Base-by-base conservation (phyloP, 192 early-diverging fungal species). In the Coemansia sp. region DNA sequence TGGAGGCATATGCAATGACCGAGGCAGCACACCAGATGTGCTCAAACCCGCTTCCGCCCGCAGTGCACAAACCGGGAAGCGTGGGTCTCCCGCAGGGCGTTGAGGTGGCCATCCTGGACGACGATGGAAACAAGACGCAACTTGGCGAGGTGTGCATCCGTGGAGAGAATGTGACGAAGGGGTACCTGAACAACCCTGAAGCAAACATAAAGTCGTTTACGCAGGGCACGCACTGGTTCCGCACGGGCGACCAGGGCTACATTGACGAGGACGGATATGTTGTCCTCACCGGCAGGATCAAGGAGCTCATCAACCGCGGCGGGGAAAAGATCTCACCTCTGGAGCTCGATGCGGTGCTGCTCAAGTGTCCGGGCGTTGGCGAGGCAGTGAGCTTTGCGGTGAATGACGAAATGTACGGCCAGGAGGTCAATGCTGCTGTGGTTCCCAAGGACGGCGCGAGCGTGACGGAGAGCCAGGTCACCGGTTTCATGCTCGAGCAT, bases 271-370 rank as follows among this genome's bases (percentile, higher is more conserved):
- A 93, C 45, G 91, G 90, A 1, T 95, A 91, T 60, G 67, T 92
- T 51, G 83, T 87, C 52, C 79, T 95, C 59, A 93, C 91, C 3
- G 93, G 93, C 2, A 88, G 93, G 43, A 92, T 92, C 74, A 94
- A 95, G 84, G 93, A 94, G 74, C 82, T 92, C 60, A 95, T 95
- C 62, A 95, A 93, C 72, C 90, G 93, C 49, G 92, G 92, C 35
- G 93, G 93, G 26, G 93, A 94, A 72, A 95, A 91, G 76, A 93
- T 95, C 62, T 92, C 90, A n/a, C 93, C 93, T 3, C 67, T 93
- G 18, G 93, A 95, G 72, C 79, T 95, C 2, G 92, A 94, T 66
- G 82, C 81, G 15, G 83, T 86, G 39, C 75, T 94, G 53, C 81
- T 92, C 28, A 79, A 82, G 58, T 88, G 89, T 43, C 89, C 86